Base-by-base conservation (phyloP, 139 green algal genomes). In the Dunaliella sp. region DNA sequence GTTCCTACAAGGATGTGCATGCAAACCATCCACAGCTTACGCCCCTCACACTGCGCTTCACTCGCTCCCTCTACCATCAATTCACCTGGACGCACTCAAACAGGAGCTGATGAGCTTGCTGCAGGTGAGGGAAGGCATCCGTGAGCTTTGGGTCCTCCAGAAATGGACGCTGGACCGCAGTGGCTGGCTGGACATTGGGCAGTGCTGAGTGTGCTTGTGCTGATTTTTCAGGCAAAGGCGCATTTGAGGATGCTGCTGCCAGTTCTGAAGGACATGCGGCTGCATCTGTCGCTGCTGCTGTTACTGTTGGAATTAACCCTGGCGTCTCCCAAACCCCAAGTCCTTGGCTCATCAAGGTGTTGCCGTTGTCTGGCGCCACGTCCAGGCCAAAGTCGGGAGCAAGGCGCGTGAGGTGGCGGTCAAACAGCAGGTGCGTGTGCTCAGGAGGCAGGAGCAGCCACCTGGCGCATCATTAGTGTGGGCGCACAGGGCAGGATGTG, bases 401-500 rank as follows among this genome's bases (percentile, higher is more conserved):
- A 79, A 92, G 74, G 7, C 79, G 34, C 30, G 7, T 31, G 3
- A 48, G 35, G 2, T 38, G 26, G 2, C 73, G 33, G 77, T 90
- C 90, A 59, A 83, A 84, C 81, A 91, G 65, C 48, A 95, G 82
- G 82, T 92, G 87, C 0, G 93, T 93, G 87, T 94, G 84, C 35
- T 88, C 24, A 0, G 96, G 93, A 1, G 89, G 87, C 76, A 98
- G 90, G 77, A 98, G 84, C 59, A 91, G 90, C 96, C 96, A 97
- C 73, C 86, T 91, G 87, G 16, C n/a, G n/a, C n/a, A n/a, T n/a
- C n/a, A n/a, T n/a, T n/a, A n/a, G n/a, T n/a, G n/a, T n/a, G n/a
- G n/a, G n/a, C n/a, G n/a, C n/a, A n/a, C n/a, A n/a, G n/a, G n/a
- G n/a, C n/a, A n/a, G n/a, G n/a, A n/a, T n/a, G n/a, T n/a, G n/a